These are phyloP conservation scores for Elymus sibiricus DNA, from an alignment of 176 grass and related monocot genomes.

Conservation along the genomic window DNA sequence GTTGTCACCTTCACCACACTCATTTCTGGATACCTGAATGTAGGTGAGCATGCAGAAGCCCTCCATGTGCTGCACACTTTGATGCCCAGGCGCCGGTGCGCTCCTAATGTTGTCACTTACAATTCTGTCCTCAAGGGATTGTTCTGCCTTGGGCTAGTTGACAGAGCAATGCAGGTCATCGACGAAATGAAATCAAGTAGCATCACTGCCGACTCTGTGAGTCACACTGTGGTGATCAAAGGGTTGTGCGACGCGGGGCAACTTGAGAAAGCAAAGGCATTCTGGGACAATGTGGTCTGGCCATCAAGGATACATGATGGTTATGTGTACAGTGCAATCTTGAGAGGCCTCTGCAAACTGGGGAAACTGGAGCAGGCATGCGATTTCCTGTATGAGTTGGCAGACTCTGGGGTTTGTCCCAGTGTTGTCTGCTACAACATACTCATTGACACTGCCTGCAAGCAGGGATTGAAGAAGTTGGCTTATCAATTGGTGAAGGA, in stretches of 20 bases:
- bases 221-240: conserved; percentile 52
- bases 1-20: conserved; percentile 85
- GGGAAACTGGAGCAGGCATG: conserved; percentile 78
- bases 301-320: conserved; percentile 75
- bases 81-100: conserved; percentile 49
- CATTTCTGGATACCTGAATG: conserved; percentile 58
- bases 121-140: conserved; percentile 62
- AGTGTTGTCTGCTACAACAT: conserved; percentile 81
- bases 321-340: conserved; percentile 71
- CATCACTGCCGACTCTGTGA: conserved; percentile 39
- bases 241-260: conserved; percentile 46
- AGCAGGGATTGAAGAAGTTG: conserved; percentile 52
- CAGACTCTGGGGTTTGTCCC: conserved; percentile 49
- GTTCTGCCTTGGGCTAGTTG: conserved; percentile 36
- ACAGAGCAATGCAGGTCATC: conserved; percentile 60
- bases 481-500: conserved; percentile 64
- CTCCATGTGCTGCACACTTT: conserved; percentile 48
- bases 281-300: conserved; percentile 85
- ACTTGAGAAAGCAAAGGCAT: conserved; percentile 54
- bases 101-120: conserved; percentile 67
- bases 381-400: conserved; percentile 82
- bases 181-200: conserved; percentile 53
- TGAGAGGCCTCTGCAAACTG: conserved; percentile 53
- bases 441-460: conserved; percentile 67
- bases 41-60: conserved; percentile 52